Evolutionary conservation across 345 rosid genomes (phyloP).

Genomic region (Lagerstroemia speciosa): DNA sequence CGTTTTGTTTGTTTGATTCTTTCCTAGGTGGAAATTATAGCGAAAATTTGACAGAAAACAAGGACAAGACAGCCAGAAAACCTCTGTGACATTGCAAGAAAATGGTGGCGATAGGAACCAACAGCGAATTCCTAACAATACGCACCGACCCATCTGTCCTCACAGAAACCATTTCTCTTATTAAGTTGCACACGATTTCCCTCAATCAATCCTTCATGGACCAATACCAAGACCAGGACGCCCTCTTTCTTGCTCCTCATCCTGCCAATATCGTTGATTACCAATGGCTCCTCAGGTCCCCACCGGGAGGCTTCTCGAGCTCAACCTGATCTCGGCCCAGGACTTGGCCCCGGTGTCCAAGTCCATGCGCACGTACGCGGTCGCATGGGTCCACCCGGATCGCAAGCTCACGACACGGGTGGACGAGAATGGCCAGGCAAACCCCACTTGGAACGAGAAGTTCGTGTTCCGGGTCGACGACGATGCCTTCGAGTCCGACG

Average conservation of each 20-base stretch:
- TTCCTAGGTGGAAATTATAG: neutral
- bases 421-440: slow-evolving; percentile 51
- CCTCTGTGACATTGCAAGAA: neutral
- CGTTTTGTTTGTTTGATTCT: no score
- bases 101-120: neutral
- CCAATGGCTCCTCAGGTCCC: slow-evolving; percentile 23
- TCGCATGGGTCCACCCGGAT: slow-evolving; percentile 63
- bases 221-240: neutral
- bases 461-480: slow-evolving; percentile 73
- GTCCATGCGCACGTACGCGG: slow-evolving; percentile 78
- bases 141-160: neutral
- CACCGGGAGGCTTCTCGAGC: slow-evolving; percentile 55
- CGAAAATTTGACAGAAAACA: neutral
- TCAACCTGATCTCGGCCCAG: slow-evolving; percentile 67
- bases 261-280: neutral
- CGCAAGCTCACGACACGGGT: slow-evolving; percentile 63
- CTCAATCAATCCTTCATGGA: neutral
- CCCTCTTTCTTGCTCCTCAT: neutral
- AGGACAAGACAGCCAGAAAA: neutral
- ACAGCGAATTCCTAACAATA: neutral
- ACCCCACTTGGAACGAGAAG: slow-evolving; percentile 86
- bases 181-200: neutral
- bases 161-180: neutral
- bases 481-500: slow-evolving; percentile 41
- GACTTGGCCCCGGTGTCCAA: slow-evolving; percentile 61